Conservation (phyloP, 2,329 filamentous ascomycete species). For the Pyrenophora tritici-repentis region DNA sequence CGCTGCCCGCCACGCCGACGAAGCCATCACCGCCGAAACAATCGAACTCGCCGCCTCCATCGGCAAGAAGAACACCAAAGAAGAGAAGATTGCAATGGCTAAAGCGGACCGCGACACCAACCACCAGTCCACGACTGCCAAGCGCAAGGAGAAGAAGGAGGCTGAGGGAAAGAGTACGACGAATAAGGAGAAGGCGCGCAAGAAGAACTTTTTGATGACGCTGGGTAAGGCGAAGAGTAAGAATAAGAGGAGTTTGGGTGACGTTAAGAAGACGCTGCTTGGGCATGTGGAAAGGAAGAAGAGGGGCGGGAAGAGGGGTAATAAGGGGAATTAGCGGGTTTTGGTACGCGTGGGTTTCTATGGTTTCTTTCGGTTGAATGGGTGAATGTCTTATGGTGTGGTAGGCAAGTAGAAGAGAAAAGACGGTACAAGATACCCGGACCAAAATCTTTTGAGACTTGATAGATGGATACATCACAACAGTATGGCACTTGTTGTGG, state of each 20-base stretch:
- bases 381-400: too few species aligned
- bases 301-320: slow-evolving; percentile 80
- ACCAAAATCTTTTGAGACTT: too few species aligned
- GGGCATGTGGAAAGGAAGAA: slow-evolving; percentile 84
- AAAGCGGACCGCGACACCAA: slow-evolving; percentile 81
- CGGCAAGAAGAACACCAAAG: slow-evolving; percentile 80
- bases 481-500: too few species aligned
- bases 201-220: slow-evolving; percentile 99
- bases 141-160: slow-evolving; percentile 84
- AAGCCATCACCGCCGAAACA: slow-evolving; percentile 85
- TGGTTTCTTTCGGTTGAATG: too few species aligned
- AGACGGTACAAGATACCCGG: too few species aligned
- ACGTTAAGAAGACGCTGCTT: slow-evolving; percentile 79
- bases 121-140: slow-evolving; percentile 84
- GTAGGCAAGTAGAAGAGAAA: too few species aligned
- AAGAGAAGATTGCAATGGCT: slow-evolving; percentile 83
- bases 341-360: too few species aligned
- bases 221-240: slow-evolving; percentile 94
- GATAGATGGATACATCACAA: too few species aligned
- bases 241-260: slow-evolving; percentile 89
- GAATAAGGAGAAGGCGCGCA: slow-evolving; percentile 93
- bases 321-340: slow-evolving; percentile 54
- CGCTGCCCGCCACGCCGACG: slow-evolving; percentile 72
- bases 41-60: slow-evolving; percentile 86
- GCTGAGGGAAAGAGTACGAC: slow-evolving; percentile 92